Percentiles rank a stretch among this genome's conserved stretches.
Conservation (phyloP, 306 rosid species). For the Prosopis cineraria region DNA sequence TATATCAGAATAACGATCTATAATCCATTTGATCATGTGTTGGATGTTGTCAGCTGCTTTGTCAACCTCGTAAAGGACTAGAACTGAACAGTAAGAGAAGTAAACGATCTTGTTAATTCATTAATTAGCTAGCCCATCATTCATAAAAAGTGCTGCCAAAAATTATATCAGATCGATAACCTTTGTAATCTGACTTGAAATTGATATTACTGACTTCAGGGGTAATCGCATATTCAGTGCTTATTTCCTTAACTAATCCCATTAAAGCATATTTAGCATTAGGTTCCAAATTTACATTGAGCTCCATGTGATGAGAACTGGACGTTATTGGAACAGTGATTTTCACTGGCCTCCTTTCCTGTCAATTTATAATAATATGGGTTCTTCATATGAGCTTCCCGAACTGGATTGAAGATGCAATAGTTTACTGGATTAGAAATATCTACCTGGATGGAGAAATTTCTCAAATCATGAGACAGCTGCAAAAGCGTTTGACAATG, state of each 20-base stretch:
- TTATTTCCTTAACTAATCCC: slow-evolving; percentile 81
- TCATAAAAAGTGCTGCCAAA: background rate
- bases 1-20: slow-evolving; percentile 75
- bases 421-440: background rate
- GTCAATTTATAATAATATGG: slow-evolving; percentile 27
- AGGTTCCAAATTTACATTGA: slow-evolving; percentile 63
- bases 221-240: slow-evolving; percentile 53
- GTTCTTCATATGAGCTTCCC: slow-evolving; percentile 5
- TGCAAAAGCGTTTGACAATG: slow-evolving; percentile 49
- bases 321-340: slow-evolving; percentile 69
- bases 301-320: slow-evolving; percentile 80
- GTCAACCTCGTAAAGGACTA: slow-evolving; percentile 74
- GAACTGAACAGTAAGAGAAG: slow-evolving; percentile 51
- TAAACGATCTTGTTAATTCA: slow-evolving; percentile 32
- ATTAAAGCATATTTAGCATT: slow-evolving; percentile 78
- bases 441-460: slow-evolving; percentile 73
- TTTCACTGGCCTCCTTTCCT: slow-evolving; percentile 72
- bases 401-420: slow-evolving; percentile 15
- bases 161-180: slow-evolving; percentile 42
- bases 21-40: slow-evolving; percentile 84
- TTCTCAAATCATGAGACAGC: slow-evolving; percentile 74
- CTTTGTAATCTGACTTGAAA: slow-evolving; percentile 67
- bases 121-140: slow-evolving; percentile 8
- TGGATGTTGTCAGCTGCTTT: slow-evolving; percentile 70
- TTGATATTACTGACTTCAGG: slow-evolving; percentile 65